A percentile compares a stretch with the other conserved stretches of the same genome.
phyloP scores from a whole-genome alignment of 129 eudicot genomes.

The Sambucus nigra region DNA sequence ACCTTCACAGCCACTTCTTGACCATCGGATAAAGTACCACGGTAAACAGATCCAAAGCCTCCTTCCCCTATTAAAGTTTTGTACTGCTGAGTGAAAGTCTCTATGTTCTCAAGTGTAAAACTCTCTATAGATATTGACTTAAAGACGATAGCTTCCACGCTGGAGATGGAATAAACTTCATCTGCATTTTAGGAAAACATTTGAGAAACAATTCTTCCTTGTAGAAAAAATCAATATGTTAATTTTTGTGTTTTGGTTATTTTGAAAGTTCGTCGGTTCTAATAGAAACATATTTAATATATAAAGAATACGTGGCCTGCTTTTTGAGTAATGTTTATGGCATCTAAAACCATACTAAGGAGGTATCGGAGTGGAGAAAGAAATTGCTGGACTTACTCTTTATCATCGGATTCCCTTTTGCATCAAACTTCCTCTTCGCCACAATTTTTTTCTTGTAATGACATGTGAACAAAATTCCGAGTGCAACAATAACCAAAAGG shows the following conservation, averaged over 20 bases:
- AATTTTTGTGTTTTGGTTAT: too few relatives aligned
- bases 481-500: constrained; percentile 27
- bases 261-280: too few relatives aligned
- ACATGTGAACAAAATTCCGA: constrained; percentile 28
- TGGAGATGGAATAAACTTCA: constrained; percentile 59
- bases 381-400: constrained; percentile 41
- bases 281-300: background rate
- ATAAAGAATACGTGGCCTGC: too few relatives aligned
- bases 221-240: too few relatives aligned
- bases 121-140: constrained; percentile 52
- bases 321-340: too few relatives aligned
- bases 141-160: constrained; percentile 36
- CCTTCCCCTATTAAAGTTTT: constrained; percentile 85
- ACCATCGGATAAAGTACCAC: constrained; percentile 71
- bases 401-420: constrained; percentile 38
- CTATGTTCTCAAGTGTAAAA: constrained; percentile 55
- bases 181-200: constrained; percentile 36
- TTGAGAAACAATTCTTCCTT: background rate
- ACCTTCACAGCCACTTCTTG: constrained; percentile 89
- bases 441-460: constrained; percentile 33
- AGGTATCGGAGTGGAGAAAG: too few relatives aligned
- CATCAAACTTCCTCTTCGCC: constrained; percentile 18
- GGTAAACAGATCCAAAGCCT: constrained; percentile 80
- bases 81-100: constrained; percentile 57
- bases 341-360: too few relatives aligned